These are phyloP conservation scores for Vinca minor DNA, from an alignment of 257 asterid genomes.

Conservation along the genomic window DNA sequence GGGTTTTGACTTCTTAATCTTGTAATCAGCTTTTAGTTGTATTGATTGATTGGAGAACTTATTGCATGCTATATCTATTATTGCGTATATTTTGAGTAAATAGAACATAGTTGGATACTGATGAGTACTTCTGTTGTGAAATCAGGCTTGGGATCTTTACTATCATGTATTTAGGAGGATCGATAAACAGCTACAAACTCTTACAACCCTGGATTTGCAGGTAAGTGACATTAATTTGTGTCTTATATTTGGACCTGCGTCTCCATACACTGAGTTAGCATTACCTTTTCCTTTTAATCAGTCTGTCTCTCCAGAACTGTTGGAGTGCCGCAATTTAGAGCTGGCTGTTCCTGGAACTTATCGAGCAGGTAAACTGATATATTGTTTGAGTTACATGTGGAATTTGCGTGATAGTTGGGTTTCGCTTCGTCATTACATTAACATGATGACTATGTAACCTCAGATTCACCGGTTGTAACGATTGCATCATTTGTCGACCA, in stretches of 20 bases:
- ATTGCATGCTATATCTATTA: no score
- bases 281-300: conserved; percentile 28
- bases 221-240: conserved; percentile 32
- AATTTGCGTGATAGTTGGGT: background rate
- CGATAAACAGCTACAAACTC: conserved; percentile 91
- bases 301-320: conserved; percentile 92
- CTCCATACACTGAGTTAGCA: conserved; percentile 14
- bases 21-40: background rate
- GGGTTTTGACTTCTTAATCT: background rate
- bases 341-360: conserved; percentile 99
- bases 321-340: conserved; percentile 82
- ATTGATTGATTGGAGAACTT: background rate
- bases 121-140: no score
- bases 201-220: conserved; percentile 95
- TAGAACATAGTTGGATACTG: background rate
- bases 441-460: conserved; percentile 13
- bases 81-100: background rate
- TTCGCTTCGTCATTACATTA: conserved; percentile 1
- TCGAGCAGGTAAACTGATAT: conserved; percentile 53
- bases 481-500: conserved; percentile 90
- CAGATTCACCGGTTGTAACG: conserved; percentile 91
- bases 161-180: conserved; percentile 90
- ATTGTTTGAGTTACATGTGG: conserved; percentile 1
- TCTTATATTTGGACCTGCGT: conserved; percentile 9
- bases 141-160: conserved; percentile 98